Evolutionary conservation across 768 basidiomycete species (phyloP).

Genomic region (Lyophyllum decastes): DNA sequence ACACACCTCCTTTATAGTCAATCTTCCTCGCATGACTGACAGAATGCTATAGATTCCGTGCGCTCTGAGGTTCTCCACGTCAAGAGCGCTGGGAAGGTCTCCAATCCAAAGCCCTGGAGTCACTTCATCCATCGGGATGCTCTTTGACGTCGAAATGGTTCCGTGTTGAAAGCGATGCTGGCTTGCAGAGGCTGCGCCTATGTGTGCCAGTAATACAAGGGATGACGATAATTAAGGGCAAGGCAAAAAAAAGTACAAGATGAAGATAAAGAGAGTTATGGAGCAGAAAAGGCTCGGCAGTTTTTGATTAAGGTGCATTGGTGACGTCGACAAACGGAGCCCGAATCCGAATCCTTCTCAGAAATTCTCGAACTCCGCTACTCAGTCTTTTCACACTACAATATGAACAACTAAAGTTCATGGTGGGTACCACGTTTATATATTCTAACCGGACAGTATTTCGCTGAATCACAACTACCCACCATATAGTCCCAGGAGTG

Average conservation of each 20-base stretch:
- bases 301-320: not conserved
- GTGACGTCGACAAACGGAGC: not conserved
- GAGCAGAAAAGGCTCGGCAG: not conserved
- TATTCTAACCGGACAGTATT: too few species aligned
- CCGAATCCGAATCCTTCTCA: not conserved
- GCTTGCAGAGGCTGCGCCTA: too few species aligned
- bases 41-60: slow-evolving; percentile 78
- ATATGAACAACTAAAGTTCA: not conserved
- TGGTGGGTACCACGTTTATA: too few species aligned
- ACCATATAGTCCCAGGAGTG: too few species aligned
- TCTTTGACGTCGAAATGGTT: not conserved
- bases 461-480: too few species aligned
- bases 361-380: not conserved
- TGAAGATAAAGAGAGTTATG: not conserved
- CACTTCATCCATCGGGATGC: slow-evolving; percentile 70
- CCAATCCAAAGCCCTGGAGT: slow-evolving; percentile 85
- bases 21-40: slow-evolving; percentile 68
- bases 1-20: slow-evolving; percentile 65
- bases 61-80: slow-evolving; percentile 60
- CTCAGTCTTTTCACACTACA: not conserved
- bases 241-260: not conserved
- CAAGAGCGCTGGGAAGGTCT: slow-evolving; percentile 68
- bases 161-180: not conserved
- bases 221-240: not conserved
- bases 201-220: too few species aligned